A percentile compares a stretch with the other conserved stretches of the same genome.
Conservation (phyloP, 352 stramenopile species). For the Pythium plurisporium region DNA sequence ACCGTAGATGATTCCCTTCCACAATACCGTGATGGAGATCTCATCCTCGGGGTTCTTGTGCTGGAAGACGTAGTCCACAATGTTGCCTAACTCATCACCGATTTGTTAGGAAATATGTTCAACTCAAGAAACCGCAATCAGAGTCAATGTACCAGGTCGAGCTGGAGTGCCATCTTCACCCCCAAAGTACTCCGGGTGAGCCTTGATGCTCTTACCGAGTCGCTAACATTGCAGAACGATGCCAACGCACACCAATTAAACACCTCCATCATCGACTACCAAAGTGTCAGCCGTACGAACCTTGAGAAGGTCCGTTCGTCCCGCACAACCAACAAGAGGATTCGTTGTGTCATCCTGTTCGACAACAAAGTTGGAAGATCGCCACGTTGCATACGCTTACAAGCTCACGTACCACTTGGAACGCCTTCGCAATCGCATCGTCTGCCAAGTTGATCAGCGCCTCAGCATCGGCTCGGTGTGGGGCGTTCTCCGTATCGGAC, state of each 20-base stretch:
- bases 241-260: background rate
- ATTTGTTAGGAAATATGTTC: too few species aligned
- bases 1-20: conserved; percentile 76
- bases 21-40: conserved; percentile 65
- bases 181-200: conserved; percentile 72
- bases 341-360: conserved; percentile 39
- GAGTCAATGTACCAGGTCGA: conserved; percentile 34
- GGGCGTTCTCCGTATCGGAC: conserved; percentile 28
- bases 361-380: background rate
- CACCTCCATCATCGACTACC: background rate
- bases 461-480: conserved; percentile 55
- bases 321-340: conserved; percentile 71
- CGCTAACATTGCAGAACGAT: too few species aligned
- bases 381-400: background rate
- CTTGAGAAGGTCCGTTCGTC: conserved; percentile 69
- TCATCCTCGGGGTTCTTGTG: conserved; percentile 49
- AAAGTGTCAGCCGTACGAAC: too few species aligned
- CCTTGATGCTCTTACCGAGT: conserved; percentile 63
- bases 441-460: conserved; percentile 51
- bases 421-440: conserved; percentile 64
- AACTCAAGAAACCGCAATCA: too few species aligned
- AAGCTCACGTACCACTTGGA: conserved; percentile 56
- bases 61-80: conserved; percentile 73
- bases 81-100: conserved; percentile 36
- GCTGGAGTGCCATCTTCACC: conserved; percentile 32